Conservation (phyloP, 192 early-diverging fungal species). For the Rhizoclosmatium globosum region DNA sequence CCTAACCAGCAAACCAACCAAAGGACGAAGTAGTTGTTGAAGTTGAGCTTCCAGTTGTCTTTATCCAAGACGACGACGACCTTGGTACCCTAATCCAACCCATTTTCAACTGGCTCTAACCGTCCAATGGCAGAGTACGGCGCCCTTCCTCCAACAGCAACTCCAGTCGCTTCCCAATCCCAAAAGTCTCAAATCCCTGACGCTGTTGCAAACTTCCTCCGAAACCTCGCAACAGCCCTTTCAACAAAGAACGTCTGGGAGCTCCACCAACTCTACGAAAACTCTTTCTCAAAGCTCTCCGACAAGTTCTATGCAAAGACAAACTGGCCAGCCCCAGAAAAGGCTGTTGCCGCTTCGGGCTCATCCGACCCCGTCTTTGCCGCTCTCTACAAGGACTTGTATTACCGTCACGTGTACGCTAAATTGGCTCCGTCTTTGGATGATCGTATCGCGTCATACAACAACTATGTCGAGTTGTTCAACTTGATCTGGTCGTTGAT, state of each 20-base stretch:
- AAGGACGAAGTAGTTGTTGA: constrained; percentile 69
- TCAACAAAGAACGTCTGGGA: constrained; percentile 85
- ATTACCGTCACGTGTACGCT: constrained; percentile 97
- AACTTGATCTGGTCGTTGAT: constrained; percentile 95
- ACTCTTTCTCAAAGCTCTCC: constrained; percentile 87
- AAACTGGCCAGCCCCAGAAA: constrained; percentile 89
- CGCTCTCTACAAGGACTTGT: constrained; percentile 95
- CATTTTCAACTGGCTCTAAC: no score
- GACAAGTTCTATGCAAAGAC: constrained; percentile 91
- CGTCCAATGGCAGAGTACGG: no score
- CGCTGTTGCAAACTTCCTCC: constrained; percentile 84
- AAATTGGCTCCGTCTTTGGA: constrained; percentile 89
- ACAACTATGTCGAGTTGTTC: constrained; percentile 97
- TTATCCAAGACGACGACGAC: constrained; percentile 14
- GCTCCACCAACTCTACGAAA: constrained; percentile 87
- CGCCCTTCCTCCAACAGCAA: no score
- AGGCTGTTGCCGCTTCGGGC: constrained; percentile 63
- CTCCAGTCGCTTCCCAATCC: no score
- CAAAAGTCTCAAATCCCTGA: constrained; percentile 81
- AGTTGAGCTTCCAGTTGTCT: constrained; percentile 66
- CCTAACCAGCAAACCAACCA: no score
- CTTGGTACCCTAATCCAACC: no score
- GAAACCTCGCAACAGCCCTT: constrained; percentile 82
- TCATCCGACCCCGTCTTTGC: constrained; percentile 84
- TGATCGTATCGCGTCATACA: constrained; percentile 90